These are phyloP conservation scores for Rhodofomes roseus DNA, from an alignment of 1,284 basidiomycete genomes.

Conservation along the genomic window DNA sequence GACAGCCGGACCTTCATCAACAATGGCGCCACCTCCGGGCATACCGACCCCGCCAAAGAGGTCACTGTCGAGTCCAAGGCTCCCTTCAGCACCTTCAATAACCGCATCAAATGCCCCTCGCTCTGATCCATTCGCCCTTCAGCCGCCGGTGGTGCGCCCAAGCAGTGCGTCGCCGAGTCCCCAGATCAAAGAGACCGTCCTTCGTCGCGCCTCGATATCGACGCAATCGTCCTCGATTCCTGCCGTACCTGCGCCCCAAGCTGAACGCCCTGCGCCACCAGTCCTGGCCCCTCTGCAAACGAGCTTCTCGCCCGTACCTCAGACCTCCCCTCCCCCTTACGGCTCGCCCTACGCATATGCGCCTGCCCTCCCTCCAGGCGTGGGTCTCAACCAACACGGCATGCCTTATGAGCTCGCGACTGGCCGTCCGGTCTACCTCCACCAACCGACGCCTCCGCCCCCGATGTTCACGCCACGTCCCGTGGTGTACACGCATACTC, in stretches of 20 bases:
- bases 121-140: not conserved
- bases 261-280: conserved; percentile 32
- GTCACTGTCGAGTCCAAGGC: not conserved
- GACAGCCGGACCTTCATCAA: not conserved
- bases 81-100: not conserved
- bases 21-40: not conserved
- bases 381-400: conserved; percentile 69
- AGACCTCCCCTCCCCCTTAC: conserved; percentile 50
- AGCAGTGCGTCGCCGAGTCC: conserved; percentile 17
- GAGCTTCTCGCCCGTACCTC: conserved; percentile 50
- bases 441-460: conserved; percentile 38
- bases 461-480: conserved; percentile 66
- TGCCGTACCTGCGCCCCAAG: conserved; percentile 18
- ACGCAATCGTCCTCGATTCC: conserved; percentile 12
- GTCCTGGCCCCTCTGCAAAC: conserved; percentile 57
- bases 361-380: conserved; percentile 64
- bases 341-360: conserved; percentile 61
- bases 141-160: conserved; percentile 4
- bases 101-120: conserved; percentile 8
- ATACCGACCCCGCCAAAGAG: not conserved
- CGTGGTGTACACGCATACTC: conserved; percentile 49
- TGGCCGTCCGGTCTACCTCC: conserved; percentile 71
- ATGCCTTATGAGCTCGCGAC: conserved; percentile 76
- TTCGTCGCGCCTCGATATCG: conserved; percentile 33
- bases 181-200: conserved; percentile 35